Conservation (phyloP, 1,139 yeast species). For the Candida sp. region DNA sequence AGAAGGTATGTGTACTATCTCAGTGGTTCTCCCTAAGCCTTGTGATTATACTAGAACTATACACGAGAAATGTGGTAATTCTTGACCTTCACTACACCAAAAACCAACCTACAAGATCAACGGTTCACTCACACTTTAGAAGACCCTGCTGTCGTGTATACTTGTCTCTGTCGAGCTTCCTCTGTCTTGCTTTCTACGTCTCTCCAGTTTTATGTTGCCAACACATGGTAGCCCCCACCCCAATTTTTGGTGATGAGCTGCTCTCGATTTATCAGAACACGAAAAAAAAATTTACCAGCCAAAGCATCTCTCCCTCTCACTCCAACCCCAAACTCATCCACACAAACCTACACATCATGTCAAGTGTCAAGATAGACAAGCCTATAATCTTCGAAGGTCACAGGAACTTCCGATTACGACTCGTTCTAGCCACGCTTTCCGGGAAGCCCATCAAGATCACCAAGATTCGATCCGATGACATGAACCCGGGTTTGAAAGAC, state of each 20-base stretch:
- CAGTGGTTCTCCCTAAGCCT: no score
- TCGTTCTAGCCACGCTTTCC: slow-evolving; percentile 80
- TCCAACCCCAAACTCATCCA: neutral
- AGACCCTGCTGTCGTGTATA: no score
- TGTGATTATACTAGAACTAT: no score
- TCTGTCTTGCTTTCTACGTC: no score
- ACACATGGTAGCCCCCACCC: slow-evolving; percentile 1
- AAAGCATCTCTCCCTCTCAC: neutral
- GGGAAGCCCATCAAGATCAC: slow-evolving; percentile 86
- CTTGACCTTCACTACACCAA: no score
- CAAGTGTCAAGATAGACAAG: slow-evolving; percentile 12
- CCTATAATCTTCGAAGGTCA: slow-evolving; percentile 63
- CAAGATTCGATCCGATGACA: slow-evolving; percentile 82
- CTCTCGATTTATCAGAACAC: neutral
- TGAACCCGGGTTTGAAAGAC: slow-evolving; percentile 93
- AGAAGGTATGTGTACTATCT: no score
- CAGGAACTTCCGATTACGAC: slow-evolving; percentile 75
- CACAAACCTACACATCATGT: slow-evolving; percentile 8
- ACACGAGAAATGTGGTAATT: no score
- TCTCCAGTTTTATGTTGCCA: neutral
- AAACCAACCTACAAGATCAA: no score
- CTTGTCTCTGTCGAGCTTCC: no score
- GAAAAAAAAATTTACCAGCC: neutral
- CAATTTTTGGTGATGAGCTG: slow-evolving; percentile 7
- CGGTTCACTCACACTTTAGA: no score